Base-by-base conservation (phyloP, 768 basidiomycete species). In the Hypholoma fasciculare region DNA sequence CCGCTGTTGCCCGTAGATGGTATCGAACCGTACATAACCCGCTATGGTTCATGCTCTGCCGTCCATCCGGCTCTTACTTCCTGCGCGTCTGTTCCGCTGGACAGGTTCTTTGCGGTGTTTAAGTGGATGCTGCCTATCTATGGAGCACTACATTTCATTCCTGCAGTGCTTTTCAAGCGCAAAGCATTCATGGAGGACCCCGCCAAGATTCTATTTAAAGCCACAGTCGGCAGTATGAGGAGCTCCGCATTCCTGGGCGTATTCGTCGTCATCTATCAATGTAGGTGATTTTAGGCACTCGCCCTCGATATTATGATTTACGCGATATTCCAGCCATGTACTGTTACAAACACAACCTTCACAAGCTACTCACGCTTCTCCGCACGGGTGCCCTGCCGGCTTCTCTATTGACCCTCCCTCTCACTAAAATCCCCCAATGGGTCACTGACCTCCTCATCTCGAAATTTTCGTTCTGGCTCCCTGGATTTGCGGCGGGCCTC, bases 81-180 rank as follows among this genome's bases (percentile, higher is more conserved):
- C 8, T 94, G 92, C 69, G 64, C 74, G 6, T 70, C 75, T 9
- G 85, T 86, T 1, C 84, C 83, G 12, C 60, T 87, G n/a, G 81
- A 84, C 39, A 86, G 94, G 27, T 90, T 95, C 72, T 80, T 88
- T 63, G 76, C 82, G 16, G 94, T 97, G 6, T 90, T 89, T 70
- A 84, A 82, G 73, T 96, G 83, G 90, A 94, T 91, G 74, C 70
- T 90, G 44, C 89, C 86, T 3, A 84, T 89, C 40, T 98, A 98
- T 65, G 88, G 92, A 19, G 94, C 93, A 0, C 73, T 98, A 34
- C 96, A 98, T 70, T 82, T 97, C 58, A 83, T 97, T 27, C 96
- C 96, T 1, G 81, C 88, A 48, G 74, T 98, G 11, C 75, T 97
- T 4, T 93, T 98, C 72, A 91, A 92, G 64, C 78, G 89, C 39